Percentiles rank a stretch among this genome's conserved stretches.
Evolutionary conservation across 2,329 filamentous ascomycete species (phyloP).

Genomic region (Penicillium sp.): DNA sequence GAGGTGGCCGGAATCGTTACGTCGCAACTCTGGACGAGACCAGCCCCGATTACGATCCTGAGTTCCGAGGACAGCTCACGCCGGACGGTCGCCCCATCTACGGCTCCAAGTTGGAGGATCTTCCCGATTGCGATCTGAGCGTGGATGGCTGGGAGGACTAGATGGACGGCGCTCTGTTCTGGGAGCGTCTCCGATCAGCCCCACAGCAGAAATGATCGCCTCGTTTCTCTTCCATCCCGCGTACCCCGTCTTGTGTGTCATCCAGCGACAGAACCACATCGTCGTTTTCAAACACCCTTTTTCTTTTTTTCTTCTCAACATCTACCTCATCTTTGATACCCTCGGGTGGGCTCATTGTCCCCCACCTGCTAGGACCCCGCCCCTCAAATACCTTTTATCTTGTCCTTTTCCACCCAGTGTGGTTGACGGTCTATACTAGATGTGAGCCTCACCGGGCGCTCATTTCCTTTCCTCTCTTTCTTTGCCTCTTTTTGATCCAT

Average conservation of each 20-base stretch:
- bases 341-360: slow-evolving; percentile 11
- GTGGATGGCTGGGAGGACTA: slow-evolving; percentile 32
- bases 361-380: not conserved
- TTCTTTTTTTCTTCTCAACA: no score
- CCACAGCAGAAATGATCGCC: no score
- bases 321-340: slow-evolving; percentile 7
- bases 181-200: no score
- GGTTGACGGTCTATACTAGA: no score
- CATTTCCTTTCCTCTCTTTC: slow-evolving; percentile 3
- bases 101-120: slow-evolving; percentile 32
- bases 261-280: no score
- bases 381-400: no score
- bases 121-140: slow-evolving; percentile 28
- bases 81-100: slow-evolving; percentile 39
- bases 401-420: no score
- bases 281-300: no score
- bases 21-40: slow-evolving; percentile 41
- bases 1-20: slow-evolving; percentile 41
- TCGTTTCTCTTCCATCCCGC: not conserved
- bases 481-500: not conserved
- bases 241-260: not conserved
- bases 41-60: slow-evolving; percentile 39
- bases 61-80: slow-evolving; percentile 40
- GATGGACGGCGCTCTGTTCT: not conserved
- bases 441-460: no score